Conservation (phyloP, 805 yeast genomes). For the Wickerhamiella galacta region DNA sequence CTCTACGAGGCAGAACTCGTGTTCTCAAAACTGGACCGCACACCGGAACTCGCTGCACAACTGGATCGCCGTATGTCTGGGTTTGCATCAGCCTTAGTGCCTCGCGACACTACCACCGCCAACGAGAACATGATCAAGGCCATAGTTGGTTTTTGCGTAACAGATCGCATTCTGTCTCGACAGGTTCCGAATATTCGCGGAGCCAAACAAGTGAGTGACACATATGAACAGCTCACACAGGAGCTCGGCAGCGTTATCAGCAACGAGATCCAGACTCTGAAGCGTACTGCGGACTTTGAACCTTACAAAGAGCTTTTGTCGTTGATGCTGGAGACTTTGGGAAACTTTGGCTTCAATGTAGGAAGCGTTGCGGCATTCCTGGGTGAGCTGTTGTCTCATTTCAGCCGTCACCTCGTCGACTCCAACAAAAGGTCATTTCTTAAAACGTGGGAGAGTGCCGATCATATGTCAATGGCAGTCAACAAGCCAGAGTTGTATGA, state of each 20-base stretch:
- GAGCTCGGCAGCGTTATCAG: conserved; percentile 20
- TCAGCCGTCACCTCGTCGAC: conserved; percentile 35
- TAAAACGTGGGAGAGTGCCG: conserved; percentile 48
- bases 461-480: conserved; percentile 73
- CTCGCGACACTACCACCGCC: no score
- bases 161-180: conserved; percentile 50
- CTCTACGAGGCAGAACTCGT: conserved; percentile 73
- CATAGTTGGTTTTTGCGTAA: conserved; percentile 60
- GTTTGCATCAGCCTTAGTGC: no score
- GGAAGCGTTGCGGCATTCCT: conserved; percentile 39
- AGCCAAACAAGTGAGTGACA: conserved; percentile 48
- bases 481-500: conserved; percentile 43
- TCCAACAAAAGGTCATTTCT: conserved; percentile 49
- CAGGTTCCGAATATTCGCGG: conserved; percentile 46
- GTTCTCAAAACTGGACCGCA: conserved; percentile 49
- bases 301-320: conserved; percentile 33
- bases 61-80: background rate
- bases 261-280: conserved; percentile 8
- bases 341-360: conserved; percentile 47
- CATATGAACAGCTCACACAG: conserved; percentile 59
- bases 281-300: conserved; percentile 24
- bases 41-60: conserved; percentile 13
- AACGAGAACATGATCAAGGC: conserved; percentile 19
- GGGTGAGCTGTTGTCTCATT: conserved; percentile 36
- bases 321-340: conserved; percentile 51